Evolutionary conservation across 2,329 filamentous ascomycete species (phyloP).

Genomic region (Furcasterigmium sp.): DNA sequence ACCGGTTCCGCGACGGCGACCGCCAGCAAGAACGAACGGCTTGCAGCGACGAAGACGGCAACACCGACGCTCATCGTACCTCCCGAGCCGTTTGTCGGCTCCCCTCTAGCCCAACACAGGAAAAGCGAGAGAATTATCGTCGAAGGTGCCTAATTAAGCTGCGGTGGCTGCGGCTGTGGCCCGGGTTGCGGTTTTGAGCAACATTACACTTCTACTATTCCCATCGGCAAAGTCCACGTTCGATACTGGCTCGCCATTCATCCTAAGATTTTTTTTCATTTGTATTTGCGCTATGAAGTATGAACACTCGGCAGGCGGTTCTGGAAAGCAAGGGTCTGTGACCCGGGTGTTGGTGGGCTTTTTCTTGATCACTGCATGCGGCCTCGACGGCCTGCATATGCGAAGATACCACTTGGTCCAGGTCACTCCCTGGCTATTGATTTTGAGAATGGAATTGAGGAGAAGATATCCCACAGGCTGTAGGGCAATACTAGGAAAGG

Average conservation of each 20-base stretch:
- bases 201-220: no score
- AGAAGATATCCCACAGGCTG: no score
- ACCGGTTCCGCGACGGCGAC: conserved; percentile 8
- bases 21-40: conserved; percentile 18
- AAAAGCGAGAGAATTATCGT: conserved; percentile 50
- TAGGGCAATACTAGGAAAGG: no score
- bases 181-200: no score
- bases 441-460: no score
- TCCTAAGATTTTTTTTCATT: conserved; percentile 9
- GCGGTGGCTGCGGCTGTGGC: no score
- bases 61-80: conserved; percentile 41
- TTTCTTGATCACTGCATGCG: conserved; percentile 1
- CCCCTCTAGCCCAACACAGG: conserved; percentile 32
- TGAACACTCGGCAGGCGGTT: neutral
- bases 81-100: conserved; percentile 22
- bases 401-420: neutral
- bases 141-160: conserved; percentile 39
- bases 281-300: neutral
- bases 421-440: no score
- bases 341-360: neutral
- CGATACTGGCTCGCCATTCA: no score
- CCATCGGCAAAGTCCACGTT: no score
- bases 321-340: neutral
- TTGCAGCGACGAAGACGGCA: conserved; percentile 21
- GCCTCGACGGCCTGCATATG: conserved; percentile 1